Conservation (phyloP, 2,329 filamentous ascomycete genomes). For the Penicillium sp. region DNA sequence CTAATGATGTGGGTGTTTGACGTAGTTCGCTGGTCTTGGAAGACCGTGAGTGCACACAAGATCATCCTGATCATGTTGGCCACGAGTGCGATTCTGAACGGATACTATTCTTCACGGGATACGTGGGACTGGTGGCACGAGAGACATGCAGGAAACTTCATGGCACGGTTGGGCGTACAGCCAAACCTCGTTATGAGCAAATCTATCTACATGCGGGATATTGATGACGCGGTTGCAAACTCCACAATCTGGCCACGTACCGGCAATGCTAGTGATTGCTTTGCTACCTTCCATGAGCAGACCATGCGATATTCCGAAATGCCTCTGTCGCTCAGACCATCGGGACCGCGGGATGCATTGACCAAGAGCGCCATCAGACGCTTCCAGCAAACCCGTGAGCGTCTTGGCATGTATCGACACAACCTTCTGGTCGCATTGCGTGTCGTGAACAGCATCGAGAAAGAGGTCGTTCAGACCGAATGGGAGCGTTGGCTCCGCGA, state of each 20-base stretch:
- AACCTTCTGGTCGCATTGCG: slow-evolving; percentile 88
- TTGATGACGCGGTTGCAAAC: slow-evolving; percentile 63
- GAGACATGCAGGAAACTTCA: slow-evolving; percentile 74
- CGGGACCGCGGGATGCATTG: slow-evolving; percentile 30
- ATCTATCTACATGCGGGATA: slow-evolving; percentile 77
- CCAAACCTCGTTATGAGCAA: slow-evolving; percentile 81
- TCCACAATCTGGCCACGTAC: slow-evolving; percentile 30
- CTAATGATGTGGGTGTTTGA: slow-evolving; percentile 76
- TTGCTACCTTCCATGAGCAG: slow-evolving; percentile 47
- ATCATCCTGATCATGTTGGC: slow-evolving; percentile 69
- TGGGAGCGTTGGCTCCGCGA: slow-evolving; percentile 90
- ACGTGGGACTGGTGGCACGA: slow-evolving; percentile 82
- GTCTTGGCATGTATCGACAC: slow-evolving; percentile 80
- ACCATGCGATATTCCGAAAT: slow-evolving; percentile 36
- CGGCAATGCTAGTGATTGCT: slow-evolving; percentile 41
- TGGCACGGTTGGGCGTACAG: slow-evolving; percentile 75
- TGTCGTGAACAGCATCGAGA: slow-evolving; percentile 84
- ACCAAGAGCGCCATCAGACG: slow-evolving; percentile 50
- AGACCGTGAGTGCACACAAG: slow-evolving; percentile 69
- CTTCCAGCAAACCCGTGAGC: slow-evolving; percentile 76
- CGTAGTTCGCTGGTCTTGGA: slow-evolving; percentile 63
- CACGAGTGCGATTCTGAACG: slow-evolving; percentile 70
- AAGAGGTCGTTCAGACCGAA: slow-evolving; percentile 79
- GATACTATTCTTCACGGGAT: slow-evolving; percentile 72
- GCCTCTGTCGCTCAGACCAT: slow-evolving; percentile 30